A percentile compares a stretch with the other conserved stretches of the same genome.
phyloP scores from a whole-genome alignment of 345 rosid species.

The Draba incana region DNA sequence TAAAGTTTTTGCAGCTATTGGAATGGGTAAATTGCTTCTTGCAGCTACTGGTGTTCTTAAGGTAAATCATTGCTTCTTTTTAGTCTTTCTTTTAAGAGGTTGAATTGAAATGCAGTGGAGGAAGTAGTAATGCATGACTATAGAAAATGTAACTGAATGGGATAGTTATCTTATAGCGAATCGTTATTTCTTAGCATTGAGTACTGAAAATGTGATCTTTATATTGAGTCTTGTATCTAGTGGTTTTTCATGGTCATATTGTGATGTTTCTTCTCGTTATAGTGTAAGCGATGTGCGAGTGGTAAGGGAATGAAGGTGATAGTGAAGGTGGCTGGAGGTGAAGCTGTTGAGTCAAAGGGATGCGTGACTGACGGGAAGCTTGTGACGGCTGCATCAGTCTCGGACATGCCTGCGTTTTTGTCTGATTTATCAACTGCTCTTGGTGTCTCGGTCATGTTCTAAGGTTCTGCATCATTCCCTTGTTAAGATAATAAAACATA shows the following conservation, averaged over 20 bases:
- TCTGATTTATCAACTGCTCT: constrained; percentile 42
- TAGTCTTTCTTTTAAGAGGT: too few relatives aligned
- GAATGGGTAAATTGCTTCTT: constrained; percentile 54
- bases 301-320: constrained; percentile 51
- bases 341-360: constrained; percentile 42
- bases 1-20: constrained; percentile 53
- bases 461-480: not conserved
- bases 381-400: constrained; percentile 52
- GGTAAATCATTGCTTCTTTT: constrained; percentile 37
- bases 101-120: too few relatives aligned
- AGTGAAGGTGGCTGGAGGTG: constrained; percentile 54
- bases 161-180: not conserved
- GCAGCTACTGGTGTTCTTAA: constrained; percentile 50
- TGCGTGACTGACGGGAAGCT: constrained; percentile 50
- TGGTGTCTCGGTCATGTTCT: constrained; percentile 46
- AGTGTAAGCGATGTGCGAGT: constrained; percentile 45
- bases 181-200: constrained; percentile 3
- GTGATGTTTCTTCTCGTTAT: constrained; percentile 9
- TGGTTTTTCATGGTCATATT: not conserved
- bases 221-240: constrained; percentile 3
- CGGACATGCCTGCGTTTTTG: constrained; percentile 48
- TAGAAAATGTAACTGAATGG: not conserved
- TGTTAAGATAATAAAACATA: not conserved
- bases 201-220: not conserved
- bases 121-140: constrained; percentile 1